Percentiles rank a stretch among this genome's conserved stretches.
These are phyloP conservation scores for Babesia divergens DNA, from an alignment of 169 alveolate species.

Conservation along the genomic window DNA sequence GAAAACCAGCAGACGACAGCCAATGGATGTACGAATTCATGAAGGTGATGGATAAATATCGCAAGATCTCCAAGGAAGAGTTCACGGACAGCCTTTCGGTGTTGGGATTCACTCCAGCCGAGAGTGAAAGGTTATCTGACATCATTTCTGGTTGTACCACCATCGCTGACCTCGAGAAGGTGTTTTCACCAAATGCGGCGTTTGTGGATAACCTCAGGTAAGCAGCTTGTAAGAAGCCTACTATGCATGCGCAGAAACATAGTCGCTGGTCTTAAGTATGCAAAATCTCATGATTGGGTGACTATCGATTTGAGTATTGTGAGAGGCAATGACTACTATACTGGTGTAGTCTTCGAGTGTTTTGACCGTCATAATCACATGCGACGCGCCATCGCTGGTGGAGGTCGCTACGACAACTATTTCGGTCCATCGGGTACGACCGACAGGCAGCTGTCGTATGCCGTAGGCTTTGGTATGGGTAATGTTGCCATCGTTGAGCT, in stretches of 20 bases:
- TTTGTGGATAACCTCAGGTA: conserved; percentile 18
- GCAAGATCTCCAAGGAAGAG: conserved; percentile 20
- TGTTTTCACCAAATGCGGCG: conserved; percentile 1
- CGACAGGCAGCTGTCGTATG: conserved; percentile 10
- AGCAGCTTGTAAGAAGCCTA: neutral
- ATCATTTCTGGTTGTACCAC: conserved; percentile 1
- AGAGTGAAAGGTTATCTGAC: neutral
- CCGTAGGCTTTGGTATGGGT: conserved; percentile 67
- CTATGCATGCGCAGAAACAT: neutral
- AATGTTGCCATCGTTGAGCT: conserved; percentile 45
- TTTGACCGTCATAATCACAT: conserved; percentile 32
- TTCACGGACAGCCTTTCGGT: neutral
- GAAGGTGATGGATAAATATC: conserved; percentile 57
- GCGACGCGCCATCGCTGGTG: conserved; percentile 62
- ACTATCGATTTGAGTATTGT: conserved; percentile 54
- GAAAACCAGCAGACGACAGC: conserved; percentile 1
- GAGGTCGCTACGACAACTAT: conserved; percentile 64
- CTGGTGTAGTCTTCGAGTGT: conserved; percentile 59
- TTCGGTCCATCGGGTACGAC: neutral
- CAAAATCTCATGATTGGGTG: conserved; percentile 42
- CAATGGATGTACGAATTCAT: conserved; percentile 43
- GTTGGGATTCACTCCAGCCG: conserved; percentile 29
- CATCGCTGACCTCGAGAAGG: conserved; percentile 7
- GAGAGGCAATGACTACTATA: conserved; percentile 62
- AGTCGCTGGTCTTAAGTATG: conserved; percentile 1